Evolutionary conservation across 2,329 filamentous ascomycete species (phyloP), one percentile per base, ranked within the genome.

Genomic region (Penicillium freii): DNA sequence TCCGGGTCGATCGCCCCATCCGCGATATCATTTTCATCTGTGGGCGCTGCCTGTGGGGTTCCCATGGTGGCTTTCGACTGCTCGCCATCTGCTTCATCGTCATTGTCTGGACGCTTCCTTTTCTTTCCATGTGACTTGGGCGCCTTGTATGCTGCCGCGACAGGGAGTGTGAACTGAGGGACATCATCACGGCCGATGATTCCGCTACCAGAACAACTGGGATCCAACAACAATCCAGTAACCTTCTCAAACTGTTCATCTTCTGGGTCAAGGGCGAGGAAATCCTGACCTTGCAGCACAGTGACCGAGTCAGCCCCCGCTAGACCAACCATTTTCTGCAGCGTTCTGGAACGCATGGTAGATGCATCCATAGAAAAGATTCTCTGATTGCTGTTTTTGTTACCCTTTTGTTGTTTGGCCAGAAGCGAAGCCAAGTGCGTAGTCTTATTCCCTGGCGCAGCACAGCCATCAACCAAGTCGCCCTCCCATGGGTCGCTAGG

Each of bases 371-470:
- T 73, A 10, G 73, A 76, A 36, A 71, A 72, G 23, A 99, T 87
- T 23, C 72, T 80, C 48, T 78, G 75, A 17, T 65, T 42, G 42
- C 44, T 31, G 65, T 60, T 19, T 29, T 54, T 52, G 17, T 58
- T 31, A 66, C 72, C 21, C 69, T 71, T 58, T 11, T 56, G 39
- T 8, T 58, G 56, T 52, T 66, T 65, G 4, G 70, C 71, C 2
- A 94, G 69, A 5, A 97, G 84, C 2, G 91, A 89, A 0, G 92
- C 92, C 46, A 96, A 77, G 73, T 97, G 94, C 8, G 93, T 97
- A 1, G 94, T 97, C 77, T 99, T 99, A 74, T 99, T 99, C 6
- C 94, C 94, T 1, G 94, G 94, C 0, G 94, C 94, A 0, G 94
- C 91, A 71, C 93, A 97, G 0, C 90, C 90, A 73, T 99, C 94